These are phyloP conservation scores for Spergularia bocconei DNA, from an alignment of 148 eudicot genomes.

Conservation along the genomic window DNA sequence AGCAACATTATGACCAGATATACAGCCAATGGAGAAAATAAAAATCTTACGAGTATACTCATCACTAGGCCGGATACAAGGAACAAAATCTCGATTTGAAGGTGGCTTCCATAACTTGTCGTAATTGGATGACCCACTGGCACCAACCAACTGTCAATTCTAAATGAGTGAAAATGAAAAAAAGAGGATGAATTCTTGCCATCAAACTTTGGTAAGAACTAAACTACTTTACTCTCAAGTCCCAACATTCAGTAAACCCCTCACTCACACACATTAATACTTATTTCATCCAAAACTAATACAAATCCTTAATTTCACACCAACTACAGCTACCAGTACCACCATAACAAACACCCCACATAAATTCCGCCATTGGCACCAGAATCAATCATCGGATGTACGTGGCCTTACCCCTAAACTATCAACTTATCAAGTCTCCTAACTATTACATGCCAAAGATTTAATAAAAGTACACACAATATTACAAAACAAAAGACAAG, in stretches of 20 bases:
- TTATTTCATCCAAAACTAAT: neutral
- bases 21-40: conserved; percentile 12
- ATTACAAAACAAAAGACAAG: conserved; percentile 11
- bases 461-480: neutral
- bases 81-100: conserved; percentile 65
- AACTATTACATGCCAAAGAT: neutral
- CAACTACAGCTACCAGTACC: neutral
- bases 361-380: neutral
- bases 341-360: neutral
- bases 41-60: conserved; percentile 47
- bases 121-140: conserved; percentile 37
- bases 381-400: neutral
- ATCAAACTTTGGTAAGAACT: conserved; percentile 9
- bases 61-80: conserved; percentile 65
- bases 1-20: neutral
- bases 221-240: conserved; percentile 7
- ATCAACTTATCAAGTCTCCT: neutral
- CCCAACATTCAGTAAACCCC: neutral
- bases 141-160: conserved; percentile 78
- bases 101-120: conserved; percentile 85
- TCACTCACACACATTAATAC: neutral
- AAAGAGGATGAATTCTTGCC: conserved; percentile 35
- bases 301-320: neutral
- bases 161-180: conserved; percentile 68
- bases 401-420: neutral